phyloP scores from a whole-genome alignment of 1,284 basidiomycete genomes.

The Marasmius oreades region DNA sequence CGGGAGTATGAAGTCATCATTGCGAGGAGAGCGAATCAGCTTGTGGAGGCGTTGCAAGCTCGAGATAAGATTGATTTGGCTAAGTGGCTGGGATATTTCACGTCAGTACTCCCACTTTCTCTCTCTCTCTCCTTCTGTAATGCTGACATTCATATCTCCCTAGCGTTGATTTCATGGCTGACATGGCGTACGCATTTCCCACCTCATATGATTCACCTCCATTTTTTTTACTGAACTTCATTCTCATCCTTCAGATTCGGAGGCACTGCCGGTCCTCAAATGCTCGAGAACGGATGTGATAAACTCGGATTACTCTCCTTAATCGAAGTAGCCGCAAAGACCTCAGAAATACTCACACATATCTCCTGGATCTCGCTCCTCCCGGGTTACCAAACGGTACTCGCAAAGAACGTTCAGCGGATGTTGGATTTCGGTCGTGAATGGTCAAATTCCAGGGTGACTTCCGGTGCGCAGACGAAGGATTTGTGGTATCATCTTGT shows the following conservation, averaged over 20 bases:
- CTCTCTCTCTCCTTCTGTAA: neutral
- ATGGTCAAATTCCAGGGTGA: constrained; percentile 24
- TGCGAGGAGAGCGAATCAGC: constrained; percentile 34
- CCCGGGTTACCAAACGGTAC: neutral
- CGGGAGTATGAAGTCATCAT: constrained; percentile 52
- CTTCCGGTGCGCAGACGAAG: constrained; percentile 28
- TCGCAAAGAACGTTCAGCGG: neutral
- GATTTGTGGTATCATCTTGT: constrained; percentile 34
- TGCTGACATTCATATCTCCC: neutral
- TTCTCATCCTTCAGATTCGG: neutral
- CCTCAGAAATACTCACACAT: neutral
- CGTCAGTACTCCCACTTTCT: constrained; percentile 32
- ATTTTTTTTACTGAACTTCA: too few relatives aligned
- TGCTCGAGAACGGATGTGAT: neutral
- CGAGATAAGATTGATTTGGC: constrained; percentile 36
- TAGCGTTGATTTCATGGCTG: neutral
- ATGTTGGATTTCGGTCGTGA: constrained; percentile 24
- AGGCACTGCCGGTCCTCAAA: neutral
- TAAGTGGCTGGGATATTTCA: constrained; percentile 49
- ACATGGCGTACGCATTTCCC: neutral
- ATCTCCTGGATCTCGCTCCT: neutral
- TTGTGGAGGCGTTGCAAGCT: constrained; percentile 37
- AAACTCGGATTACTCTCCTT: neutral
- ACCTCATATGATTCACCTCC: too few relatives aligned
- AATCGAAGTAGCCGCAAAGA: neutral